Percentiles rank a stretch among this genome's conserved stretches.
phyloP scores from a whole-genome alignment of 1,284 basidiomycete species.

The Rhizoctonia solani region DNA sequence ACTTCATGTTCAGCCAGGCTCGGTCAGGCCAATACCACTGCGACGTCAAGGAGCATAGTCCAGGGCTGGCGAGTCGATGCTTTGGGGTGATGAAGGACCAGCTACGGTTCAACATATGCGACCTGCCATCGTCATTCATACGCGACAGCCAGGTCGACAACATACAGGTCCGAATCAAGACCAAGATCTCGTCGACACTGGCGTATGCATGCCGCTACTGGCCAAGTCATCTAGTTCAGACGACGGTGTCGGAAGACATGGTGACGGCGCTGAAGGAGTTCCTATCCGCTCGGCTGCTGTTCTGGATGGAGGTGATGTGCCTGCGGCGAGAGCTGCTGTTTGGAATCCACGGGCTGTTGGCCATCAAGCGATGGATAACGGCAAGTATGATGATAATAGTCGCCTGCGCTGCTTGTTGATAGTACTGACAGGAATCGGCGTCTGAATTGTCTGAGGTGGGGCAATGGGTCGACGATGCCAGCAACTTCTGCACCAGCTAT shows the following conservation, averaged over 20 bases:
- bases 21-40: not conserved
- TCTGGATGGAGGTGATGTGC: slow-evolving; percentile 12
- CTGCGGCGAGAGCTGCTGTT: not conserved
- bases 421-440: not conserved
- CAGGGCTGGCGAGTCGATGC: not conserved
- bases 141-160: not conserved
- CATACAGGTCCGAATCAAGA: not conserved
- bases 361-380: not conserved
- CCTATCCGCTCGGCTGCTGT: not conserved
- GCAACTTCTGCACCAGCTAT: not conserved
- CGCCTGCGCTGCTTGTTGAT: not conserved
- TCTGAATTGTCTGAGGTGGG: not conserved
- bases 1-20: not conserved
- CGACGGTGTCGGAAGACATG: not conserved
- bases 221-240: not conserved
- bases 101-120: slow-evolving; percentile 9
- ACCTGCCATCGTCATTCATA: not conserved
- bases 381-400: not conserved
- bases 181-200: not conserved
- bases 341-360: not conserved
- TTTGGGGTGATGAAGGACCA: not conserved
- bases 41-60: not conserved
- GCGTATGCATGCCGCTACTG: slow-evolving; percentile 8
- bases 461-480: not conserved
- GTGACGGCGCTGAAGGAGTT: not conserved